Evolutionary conservation across 164 flowering plant species (phyloP).

Genomic region (Litsea cubeba): DNA sequence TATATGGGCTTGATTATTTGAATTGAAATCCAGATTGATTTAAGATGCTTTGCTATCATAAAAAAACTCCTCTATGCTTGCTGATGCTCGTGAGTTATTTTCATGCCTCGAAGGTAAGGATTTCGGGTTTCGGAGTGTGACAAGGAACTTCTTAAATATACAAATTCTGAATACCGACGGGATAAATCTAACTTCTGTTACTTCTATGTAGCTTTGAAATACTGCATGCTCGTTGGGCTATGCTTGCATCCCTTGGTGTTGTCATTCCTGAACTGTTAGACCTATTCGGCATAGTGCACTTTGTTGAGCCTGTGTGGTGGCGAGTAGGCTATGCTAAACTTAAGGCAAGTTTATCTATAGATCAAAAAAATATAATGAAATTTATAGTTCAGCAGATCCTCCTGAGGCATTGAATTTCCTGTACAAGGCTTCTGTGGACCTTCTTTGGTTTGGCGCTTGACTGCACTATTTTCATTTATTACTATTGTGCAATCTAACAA

Average conservation of each 20-base stretch:
- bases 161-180: background rate
- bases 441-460: background rate
- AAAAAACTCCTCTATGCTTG: too few relatives aligned
- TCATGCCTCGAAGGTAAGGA: too few relatives aligned
- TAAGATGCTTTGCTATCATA: too few relatives aligned
- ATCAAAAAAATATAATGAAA: background rate
- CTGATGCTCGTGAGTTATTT: too few relatives aligned
- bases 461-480: background rate
- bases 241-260: conserved; percentile 92
- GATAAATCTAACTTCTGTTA: background rate
- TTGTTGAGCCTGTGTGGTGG: conserved; percentile 97
- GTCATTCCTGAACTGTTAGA: conserved; percentile 83
- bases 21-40: too few relatives aligned
- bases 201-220: conserved; percentile 70
- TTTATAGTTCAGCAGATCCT: background rate
- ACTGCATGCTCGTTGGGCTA: conserved; percentile 99
- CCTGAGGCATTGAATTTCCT: background rate
- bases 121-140: too few relatives aligned
- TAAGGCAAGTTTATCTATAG: conserved; percentile 33
- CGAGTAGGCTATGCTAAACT: conserved; percentile 96
- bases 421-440: background rate
- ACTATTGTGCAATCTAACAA: background rate
- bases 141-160: background rate
- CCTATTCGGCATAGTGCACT: conserved; percentile 60
- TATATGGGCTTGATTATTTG: too few relatives aligned